Percentiles rank a stretch among this genome's conserved stretches.
Conservation (phyloP, 2,329 filamentous ascomycete genomes). For the Diplocarpon mali region DNA sequence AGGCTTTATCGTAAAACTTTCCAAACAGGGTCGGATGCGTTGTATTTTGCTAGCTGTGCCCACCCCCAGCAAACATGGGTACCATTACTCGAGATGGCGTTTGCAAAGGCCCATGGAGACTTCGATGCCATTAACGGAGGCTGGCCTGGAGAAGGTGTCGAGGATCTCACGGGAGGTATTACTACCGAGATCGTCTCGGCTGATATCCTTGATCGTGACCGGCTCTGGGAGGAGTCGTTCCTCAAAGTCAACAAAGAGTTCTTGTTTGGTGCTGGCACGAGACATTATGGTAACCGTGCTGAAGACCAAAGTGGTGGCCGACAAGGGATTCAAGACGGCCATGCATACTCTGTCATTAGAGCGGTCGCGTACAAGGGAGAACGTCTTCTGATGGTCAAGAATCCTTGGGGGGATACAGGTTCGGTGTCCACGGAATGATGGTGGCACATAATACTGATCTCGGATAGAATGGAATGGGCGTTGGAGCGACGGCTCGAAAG, state of each 20-base stretch:
- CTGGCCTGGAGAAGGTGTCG: conserved; percentile 45
- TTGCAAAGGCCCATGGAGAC: conserved; percentile 71
- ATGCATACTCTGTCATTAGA: conserved; percentile 48
- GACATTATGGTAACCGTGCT: conserved; percentile 26
- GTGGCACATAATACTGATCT: not conserved
- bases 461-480: conserved; percentile 42
- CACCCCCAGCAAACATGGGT: conserved; percentile 77
- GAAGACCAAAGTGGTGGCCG: conserved; percentile 25
- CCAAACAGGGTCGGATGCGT: conserved; percentile 52
- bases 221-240: conserved; percentile 75
- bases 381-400: conserved; percentile 40
- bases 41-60: conserved; percentile 68
- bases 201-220: conserved; percentile 66
- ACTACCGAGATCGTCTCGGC: conserved; percentile 57
- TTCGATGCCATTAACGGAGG: conserved; percentile 66
- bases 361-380: conserved; percentile 41
- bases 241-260: conserved; percentile 73
- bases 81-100: conserved; percentile 70
- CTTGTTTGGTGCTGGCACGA: conserved; percentile 53
- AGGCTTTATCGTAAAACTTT: conserved; percentile 32
- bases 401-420: conserved; percentile 27
- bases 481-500: conserved; percentile 47
- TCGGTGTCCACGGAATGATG: not conserved
- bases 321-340: conserved; percentile 44
- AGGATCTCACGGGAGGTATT: conserved; percentile 56